Evolutionary conservation across 495 filamentous ascomycete species (phyloP).

Genomic region (Collariella sp.): DNA sequence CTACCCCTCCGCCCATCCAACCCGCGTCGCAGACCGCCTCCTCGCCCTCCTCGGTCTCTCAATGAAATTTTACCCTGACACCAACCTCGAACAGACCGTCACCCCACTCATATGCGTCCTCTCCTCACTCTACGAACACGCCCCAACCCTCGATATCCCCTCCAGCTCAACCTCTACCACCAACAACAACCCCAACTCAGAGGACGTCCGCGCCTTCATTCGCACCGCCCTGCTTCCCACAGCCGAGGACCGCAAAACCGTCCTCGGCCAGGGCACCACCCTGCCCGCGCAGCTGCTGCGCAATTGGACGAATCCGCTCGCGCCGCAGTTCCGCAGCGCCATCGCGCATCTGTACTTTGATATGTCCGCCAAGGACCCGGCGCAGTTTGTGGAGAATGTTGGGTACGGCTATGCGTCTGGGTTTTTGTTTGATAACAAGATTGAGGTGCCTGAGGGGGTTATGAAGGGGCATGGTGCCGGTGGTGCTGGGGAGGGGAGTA

Average conservation of each 20-base stretch:
- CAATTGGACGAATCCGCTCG: slow-evolving; percentile 63
- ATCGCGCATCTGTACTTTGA: slow-evolving; percentile 79
- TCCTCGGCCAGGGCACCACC: slow-evolving; percentile 66
- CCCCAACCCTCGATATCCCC: slow-evolving; percentile 42
- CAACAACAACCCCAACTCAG: not conserved
- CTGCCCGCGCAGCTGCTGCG: slow-evolving; percentile 71
- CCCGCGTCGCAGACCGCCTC: slow-evolving; percentile 56
- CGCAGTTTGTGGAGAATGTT: slow-evolving; percentile 67
- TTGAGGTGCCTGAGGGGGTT: slow-evolving; percentile 61
- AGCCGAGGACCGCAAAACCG: slow-evolving; percentile 64
- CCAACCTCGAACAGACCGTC: slow-evolving; percentile 58
- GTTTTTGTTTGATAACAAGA: slow-evolving; percentile 71
- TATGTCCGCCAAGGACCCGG: slow-evolving; percentile 65
- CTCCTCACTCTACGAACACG: slow-evolving; percentile 60
- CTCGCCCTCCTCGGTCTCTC: slow-evolving; percentile 66
- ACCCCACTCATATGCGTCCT: slow-evolving; percentile 67
- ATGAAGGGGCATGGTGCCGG: slow-evolving; percentile 38
- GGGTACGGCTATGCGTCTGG: slow-evolving; percentile 91
- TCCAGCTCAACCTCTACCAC: not conserved
- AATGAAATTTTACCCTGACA: slow-evolving; percentile 49
- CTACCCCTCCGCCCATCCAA: slow-evolving; percentile 59
- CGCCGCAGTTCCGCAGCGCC: slow-evolving; percentile 62
- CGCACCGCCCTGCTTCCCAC: slow-evolving; percentile 63
- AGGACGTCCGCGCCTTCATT: slow-evolving; percentile 52
- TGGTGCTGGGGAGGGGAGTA: not conserved